Conservation (phyloP, 345 rosid species). For the Eucalyptus regnans region DNA sequence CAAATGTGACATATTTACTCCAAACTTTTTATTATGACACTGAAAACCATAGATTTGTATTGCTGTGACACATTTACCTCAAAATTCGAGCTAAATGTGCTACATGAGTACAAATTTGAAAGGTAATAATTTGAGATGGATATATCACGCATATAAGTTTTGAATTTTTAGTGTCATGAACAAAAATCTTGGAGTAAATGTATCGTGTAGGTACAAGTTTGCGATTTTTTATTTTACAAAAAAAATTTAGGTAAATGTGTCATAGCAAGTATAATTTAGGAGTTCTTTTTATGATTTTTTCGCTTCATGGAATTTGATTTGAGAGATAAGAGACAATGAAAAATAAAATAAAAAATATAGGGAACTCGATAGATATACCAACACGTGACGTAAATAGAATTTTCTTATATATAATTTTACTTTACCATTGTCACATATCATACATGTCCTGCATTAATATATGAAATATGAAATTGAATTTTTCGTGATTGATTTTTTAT, state of each 20-base stretch:
- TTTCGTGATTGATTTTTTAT: too few species aligned
- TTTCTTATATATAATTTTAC: not conserved
- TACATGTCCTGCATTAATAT: not conserved
- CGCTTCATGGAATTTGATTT: not conserved
- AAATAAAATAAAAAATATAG: not conserved
- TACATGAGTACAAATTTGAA: not conserved
- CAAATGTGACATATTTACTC: too few species aligned
- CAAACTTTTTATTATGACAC: not conserved
- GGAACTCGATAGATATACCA: not conserved
- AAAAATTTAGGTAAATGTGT: not conserved
- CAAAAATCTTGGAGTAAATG: not conserved
- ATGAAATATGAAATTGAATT: not conserved
- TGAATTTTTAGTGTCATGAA: not conserved
- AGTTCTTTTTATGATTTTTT: too few species aligned
- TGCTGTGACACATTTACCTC: accelerated
- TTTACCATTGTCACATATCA: not conserved
- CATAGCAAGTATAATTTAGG: not conserved
- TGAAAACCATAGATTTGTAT: too few species aligned
- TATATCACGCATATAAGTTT: not conserved
- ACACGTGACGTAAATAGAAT: not conserved
- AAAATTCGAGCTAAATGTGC: too few species aligned
- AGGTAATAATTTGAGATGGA: too few species aligned
- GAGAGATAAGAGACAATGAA: not conserved
- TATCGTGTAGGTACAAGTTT: too few species aligned
- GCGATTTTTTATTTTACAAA: too few species aligned